Base-by-base conservation (phyloP, 1,284 basidiomycete genomes). In the Ustilago hordei region DNA sequence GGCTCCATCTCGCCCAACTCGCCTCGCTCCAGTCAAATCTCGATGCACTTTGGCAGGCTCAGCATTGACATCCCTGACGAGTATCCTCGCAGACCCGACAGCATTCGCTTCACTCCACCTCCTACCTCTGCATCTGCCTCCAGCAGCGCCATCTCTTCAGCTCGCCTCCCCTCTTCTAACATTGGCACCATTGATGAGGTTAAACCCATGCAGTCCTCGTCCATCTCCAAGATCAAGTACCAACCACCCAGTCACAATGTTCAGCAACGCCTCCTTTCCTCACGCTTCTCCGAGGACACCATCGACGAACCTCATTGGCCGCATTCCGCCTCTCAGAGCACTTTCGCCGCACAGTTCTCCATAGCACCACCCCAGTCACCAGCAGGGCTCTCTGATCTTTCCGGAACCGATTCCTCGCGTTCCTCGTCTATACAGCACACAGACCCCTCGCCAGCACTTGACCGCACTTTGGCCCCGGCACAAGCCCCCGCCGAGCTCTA, bases 41-140 rank as follows among this genome's bases (percentile, higher is more conserved):
- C 68, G 38, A 65, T 69, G 38, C 68, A 75, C 47, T 64, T 70
- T 45, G 68, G 54, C 28, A 67, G 68, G 12, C 63, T 65, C 43
- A 76, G 74, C 63, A 68, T 76, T 50, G 69, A 71, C 52, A 71
- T 76, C 19, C 64, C 74, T 7, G 65, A 76, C 61, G 74, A 76
- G 31, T 75, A 67, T 41, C 64, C 68, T 19, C 19, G 60, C 3
- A 62, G 73, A 56, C 67, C 73, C 8, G 73, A 75, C 34, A 67
- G 41, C 43, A 57, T 60, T 48, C 73, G 73, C 17, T 48, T 67
- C 36, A 67, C 56, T 17, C 73, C 67, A 17, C 73, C 73, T 32
- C 67, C 64, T 53, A 60, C 58, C 28, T 63, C 58, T n/a, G 43
- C 41, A 4, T 64, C 65, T 1, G 47, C 43, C 8, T 67, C 64